phyloP scores from a whole-genome alignment of 2,329 filamentous ascomycete species.

The Endoconidiophora laricicola region DNA sequence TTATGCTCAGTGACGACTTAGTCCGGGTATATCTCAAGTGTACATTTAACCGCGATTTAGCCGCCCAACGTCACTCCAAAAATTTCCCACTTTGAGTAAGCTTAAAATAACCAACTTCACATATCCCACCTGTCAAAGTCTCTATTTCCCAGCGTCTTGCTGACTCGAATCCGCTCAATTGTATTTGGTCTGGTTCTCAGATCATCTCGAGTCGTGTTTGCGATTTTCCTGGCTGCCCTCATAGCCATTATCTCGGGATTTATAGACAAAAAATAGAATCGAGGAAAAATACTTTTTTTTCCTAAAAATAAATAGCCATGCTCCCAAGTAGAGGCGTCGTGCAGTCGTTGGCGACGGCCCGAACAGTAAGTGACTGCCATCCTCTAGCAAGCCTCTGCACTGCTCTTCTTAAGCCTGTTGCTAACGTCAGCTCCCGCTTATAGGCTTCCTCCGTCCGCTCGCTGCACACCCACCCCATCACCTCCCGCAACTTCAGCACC shows the following conservation, averaged over 20 bases:
- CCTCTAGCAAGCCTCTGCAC: not conserved
- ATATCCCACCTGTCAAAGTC: not conserved
- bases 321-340: constrained; percentile 29
- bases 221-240: too few relatives aligned
- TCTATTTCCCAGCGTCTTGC: not conserved
- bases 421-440: not conserved
- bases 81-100: constrained; percentile 12
- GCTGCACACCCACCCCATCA: not conserved
- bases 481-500: constrained; percentile 9
- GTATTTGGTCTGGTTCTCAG: too few relatives aligned
- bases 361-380: constrained; percentile 17
- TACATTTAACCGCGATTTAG: constrained; percentile 12
- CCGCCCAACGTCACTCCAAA: constrained; percentile 12
- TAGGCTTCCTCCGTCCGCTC: constrained; percentile 3
- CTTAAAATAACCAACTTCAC: too few relatives aligned
- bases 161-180: too few relatives aligned
- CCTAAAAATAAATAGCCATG: constrained; percentile 21
- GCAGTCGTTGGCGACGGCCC: constrained; percentile 24
- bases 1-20: too few relatives aligned
- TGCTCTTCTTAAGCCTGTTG: not conserved
- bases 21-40: too few relatives aligned
- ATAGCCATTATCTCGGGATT: too few relatives aligned
- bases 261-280: too few relatives aligned
- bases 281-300: not conserved
- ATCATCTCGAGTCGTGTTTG: too few relatives aligned